Percentiles rank a stretch among this genome's conserved stretches.
phyloP scores from a whole-genome alignment of 345 rosid species.

The Linum lewisii region DNA sequence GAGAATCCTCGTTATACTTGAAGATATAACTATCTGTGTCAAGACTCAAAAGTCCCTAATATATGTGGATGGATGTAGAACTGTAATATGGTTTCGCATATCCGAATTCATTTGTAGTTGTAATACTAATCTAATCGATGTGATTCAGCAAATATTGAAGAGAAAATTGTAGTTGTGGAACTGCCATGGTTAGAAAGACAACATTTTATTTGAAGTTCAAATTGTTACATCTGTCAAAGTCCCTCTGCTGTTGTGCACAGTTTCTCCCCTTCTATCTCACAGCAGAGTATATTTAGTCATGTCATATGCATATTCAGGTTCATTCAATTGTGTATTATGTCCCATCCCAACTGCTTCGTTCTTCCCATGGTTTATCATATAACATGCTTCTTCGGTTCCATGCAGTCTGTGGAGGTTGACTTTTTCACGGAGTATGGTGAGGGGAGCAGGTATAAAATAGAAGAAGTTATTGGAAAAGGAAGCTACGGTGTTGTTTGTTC shows the following conservation, averaged over 20 bases:
- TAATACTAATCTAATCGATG: background rate
- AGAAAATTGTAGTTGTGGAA: too few species aligned
- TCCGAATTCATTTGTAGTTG: background rate
- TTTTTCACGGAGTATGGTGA: constrained; percentile 8
- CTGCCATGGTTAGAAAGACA: background rate
- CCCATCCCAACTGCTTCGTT: too few species aligned
- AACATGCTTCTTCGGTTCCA: background rate
- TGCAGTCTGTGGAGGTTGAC: constrained; percentile 1
- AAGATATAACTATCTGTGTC: background rate
- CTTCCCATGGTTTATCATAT: too few species aligned
- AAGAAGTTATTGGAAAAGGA: constrained; percentile 9
- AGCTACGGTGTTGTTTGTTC: constrained; percentile 4
- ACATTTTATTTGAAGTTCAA: too few species aligned
- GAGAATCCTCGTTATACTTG: too few species aligned
- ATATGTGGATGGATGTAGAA: background rate
- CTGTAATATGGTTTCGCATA: background rate
- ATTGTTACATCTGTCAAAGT: background rate
- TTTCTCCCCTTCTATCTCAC: background rate
- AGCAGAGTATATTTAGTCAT: too few species aligned
- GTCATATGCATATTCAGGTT: background rate
- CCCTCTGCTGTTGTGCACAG: background rate
- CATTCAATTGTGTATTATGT: too few species aligned
- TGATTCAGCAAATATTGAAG: background rate
- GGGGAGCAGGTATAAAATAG: background rate
- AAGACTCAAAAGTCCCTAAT: background rate